Percentiles rank a stretch among this genome's conserved stretches.
These are phyloP conservation scores for Colletotrichum cordylinicola DNA, from an alignment of 2,329 filamentous ascomycete species.

Conservation along the genomic window DNA sequence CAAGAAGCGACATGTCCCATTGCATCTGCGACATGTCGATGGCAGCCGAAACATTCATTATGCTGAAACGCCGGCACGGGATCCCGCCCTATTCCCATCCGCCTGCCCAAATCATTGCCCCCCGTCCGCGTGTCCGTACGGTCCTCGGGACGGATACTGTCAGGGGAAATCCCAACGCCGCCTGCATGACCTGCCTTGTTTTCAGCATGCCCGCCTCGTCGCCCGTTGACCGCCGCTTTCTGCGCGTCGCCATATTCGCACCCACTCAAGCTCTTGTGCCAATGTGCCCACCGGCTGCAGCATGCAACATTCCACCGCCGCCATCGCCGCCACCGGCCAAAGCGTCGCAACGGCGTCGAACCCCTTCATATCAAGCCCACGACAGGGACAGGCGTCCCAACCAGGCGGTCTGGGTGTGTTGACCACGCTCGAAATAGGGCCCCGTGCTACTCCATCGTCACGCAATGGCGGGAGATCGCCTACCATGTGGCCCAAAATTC, in stretches of 20 bases:
- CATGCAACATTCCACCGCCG: slow-evolving; percentile 7
- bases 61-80: not conserved
- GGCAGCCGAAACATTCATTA: not conserved
- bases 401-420: slow-evolving; percentile 13
- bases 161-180: not conserved
- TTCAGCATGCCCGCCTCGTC: not conserved
- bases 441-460: slow-evolving; percentile 2
- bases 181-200: not conserved
- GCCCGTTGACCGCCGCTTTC: not conserved
- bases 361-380: slow-evolving; percentile 4
- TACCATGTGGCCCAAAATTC: slow-evolving; percentile 10
- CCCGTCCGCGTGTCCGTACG: not conserved
- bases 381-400: slow-evolving; percentile 19
- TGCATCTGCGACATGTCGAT: slow-evolving; percentile 2
- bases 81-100: not conserved
- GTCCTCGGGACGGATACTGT: not conserved
- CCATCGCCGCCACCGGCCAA: slow-evolving; percentile 8
- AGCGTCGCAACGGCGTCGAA: slow-evolving; percentile 11
- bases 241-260: not conserved
- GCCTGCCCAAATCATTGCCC: not conserved
- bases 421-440: not conserved
- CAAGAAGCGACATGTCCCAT: not conserved
- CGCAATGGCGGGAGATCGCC: slow-evolving; percentile 20
- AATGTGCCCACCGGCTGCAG: not conserved
- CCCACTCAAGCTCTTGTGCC: no score